phyloP scores from a whole-genome alignment of 1,139 yeast genomes.

The Kodamaea derodonti region DNA sequence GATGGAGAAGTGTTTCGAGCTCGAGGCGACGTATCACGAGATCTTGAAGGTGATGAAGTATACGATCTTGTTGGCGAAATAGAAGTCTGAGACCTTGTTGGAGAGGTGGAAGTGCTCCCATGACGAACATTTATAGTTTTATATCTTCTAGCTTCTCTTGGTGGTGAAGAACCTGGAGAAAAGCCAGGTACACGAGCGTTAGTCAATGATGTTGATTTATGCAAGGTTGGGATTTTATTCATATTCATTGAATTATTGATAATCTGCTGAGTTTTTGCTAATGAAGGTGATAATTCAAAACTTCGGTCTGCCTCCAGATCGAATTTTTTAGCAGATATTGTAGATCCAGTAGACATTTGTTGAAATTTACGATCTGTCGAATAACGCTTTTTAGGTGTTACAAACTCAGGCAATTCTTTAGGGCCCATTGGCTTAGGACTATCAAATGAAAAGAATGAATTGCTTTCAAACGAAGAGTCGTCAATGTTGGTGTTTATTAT shows the following conservation, averaged over 20 bases:
- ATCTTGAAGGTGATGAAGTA: too few relatives aligned
- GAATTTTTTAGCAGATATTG: conserved; percentile 7
- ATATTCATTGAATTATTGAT: conserved; percentile 8
- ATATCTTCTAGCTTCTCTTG: background rate
- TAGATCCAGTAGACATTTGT: conserved; percentile 7
- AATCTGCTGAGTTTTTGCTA: conserved; percentile 7
- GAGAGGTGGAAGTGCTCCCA: background rate
- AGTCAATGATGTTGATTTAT: conserved; percentile 1
- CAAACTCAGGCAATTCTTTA: conserved; percentile 35
- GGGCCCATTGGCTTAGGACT: conserved; percentile 46
- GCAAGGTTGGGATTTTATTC: conserved; percentile 3
- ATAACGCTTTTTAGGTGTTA: conserved; percentile 3
- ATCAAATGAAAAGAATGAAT: conserved; percentile 12
- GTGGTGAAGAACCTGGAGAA: background rate
- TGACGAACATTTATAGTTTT: background rate
- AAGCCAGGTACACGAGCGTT: background rate
- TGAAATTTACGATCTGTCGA: conserved; percentile 10
- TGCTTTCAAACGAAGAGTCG: conserved; percentile 4
- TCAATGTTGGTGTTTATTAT: background rate
- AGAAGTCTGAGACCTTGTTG: too few relatives aligned
- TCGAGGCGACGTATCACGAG: too few relatives aligned
- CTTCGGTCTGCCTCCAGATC: background rate
- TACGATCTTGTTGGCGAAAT: background rate
- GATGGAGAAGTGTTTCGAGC: background rate
- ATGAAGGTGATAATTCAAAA: background rate